phyloP scores from a whole-genome alignment of 129 eudicot genomes.

The Centrapalus pauciflorus region DNA sequence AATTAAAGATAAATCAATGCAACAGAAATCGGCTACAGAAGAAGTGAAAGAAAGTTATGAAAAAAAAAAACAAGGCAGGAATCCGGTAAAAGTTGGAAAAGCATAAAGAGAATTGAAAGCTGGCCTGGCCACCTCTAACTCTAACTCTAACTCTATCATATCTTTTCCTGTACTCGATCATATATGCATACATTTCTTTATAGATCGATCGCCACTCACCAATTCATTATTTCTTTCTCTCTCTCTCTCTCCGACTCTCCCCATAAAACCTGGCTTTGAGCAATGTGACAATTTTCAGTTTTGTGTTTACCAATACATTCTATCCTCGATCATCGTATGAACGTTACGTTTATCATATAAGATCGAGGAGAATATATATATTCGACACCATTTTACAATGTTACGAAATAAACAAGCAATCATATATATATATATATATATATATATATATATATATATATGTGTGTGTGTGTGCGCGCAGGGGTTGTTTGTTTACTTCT shows the following conservation, averaged over 20 bases:
- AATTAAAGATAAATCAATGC: no score
- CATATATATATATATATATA: no score
- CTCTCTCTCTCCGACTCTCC: not conserved
- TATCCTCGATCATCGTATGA: not conserved
- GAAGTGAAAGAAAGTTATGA: conserved; percentile 22
- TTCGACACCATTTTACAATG: no score
- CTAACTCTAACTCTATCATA: no score
- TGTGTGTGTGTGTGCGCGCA: no score
- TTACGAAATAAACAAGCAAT: no score
- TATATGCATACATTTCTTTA: conserved; percentile 4
- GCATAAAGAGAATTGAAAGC: conserved; percentile 34
- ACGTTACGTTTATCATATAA: no score
- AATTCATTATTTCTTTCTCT: not conserved
- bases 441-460: no score
- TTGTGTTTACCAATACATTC: conserved; percentile 10
- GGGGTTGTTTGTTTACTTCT: no score
- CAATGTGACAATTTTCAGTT: conserved; percentile 17
- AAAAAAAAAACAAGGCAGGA: conserved; percentile 44
- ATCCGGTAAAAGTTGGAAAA: conserved; percentile 54
- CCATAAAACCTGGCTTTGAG: conserved; percentile 41
- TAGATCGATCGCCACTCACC: conserved; percentile 21
- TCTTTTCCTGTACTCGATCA: conserved; percentile 15
- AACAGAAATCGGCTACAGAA: not conserved
- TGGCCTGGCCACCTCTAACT: conserved; percentile 30
- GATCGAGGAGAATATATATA: no score